These are phyloP conservation scores for Ceratocystis destructans DNA, from an alignment of 2,329 filamentous ascomycete genomes.

Conservation along the genomic window DNA sequence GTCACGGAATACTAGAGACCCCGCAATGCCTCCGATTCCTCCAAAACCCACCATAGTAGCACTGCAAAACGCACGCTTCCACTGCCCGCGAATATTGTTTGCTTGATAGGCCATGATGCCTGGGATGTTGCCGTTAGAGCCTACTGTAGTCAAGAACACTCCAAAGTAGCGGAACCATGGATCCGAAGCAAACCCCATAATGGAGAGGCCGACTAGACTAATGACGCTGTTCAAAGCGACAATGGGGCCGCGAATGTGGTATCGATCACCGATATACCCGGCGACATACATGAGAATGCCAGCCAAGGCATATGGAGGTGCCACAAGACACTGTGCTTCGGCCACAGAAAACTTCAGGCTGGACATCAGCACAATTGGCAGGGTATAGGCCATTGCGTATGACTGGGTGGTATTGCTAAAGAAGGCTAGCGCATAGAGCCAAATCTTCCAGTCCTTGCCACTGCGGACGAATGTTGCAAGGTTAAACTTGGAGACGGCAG, in stretches of 20 bases:
- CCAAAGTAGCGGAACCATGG: constrained; percentile 58
- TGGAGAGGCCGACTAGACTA: constrained; percentile 53
- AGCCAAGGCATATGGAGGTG: constrained; percentile 54
- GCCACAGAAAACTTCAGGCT: constrained; percentile 52
- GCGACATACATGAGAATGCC: constrained; percentile 47
- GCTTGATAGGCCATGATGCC: constrained; percentile 66
- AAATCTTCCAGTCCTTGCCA: constrained; percentile 43
- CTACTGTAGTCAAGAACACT: constrained; percentile 62
- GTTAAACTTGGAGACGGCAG: constrained; percentile 39
- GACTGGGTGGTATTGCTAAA: constrained; percentile 56
- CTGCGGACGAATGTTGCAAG: constrained; percentile 34
- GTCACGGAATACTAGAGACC: constrained; percentile 55
- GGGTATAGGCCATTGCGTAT: constrained; percentile 66
- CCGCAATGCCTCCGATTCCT: constrained; percentile 65
- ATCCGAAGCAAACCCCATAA: constrained; percentile 41
- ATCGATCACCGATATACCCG: constrained; percentile 54
- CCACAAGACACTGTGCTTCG: constrained; percentile 54
- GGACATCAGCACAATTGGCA: constrained; percentile 56
- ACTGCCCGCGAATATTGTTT: constrained; percentile 78
- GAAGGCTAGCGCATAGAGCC: constrained; percentile 47
- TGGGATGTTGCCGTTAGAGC: constrained; percentile 65
- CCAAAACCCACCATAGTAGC: constrained; percentile 64
- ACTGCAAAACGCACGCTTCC: constrained; percentile 71
- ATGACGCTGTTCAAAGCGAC: constrained; percentile 52
- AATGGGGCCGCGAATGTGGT: constrained; percentile 50